Base-by-base conservation (phyloP, 139 green algal genomes). In the Pseudopediastrum boryanum region DNA sequence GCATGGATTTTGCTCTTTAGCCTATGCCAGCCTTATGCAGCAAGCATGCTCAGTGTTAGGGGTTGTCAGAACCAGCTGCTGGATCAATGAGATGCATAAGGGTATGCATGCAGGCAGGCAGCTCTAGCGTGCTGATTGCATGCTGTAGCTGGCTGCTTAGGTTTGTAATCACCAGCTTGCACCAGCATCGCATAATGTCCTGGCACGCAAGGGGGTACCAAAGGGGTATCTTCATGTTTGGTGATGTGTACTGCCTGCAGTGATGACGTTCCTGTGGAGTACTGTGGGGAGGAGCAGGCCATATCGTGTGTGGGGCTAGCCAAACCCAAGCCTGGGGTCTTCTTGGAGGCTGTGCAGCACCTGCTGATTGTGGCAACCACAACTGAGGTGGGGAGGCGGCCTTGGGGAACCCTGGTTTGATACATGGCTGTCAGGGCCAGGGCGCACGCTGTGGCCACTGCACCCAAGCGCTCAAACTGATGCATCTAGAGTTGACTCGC, bases 361-460 rank as follows among this genome's bases (percentile, higher is more conserved):
- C 41, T 98, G 38, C 86, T 98, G 39, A 93, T 98, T 46, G 74
- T 98, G n/a, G 93, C 88, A 79, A 98, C 94, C 27, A 92, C 95
- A 21, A 86, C 90, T 4, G 95, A 98, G 89, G 91, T 96, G 54
- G 29, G 80, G 0, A 4, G 54, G 25, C 29, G 27, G 33, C 2
- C n/a, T n/a, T n/a, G n/a, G n/a, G n/a, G n/a, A n/a, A n/a, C n/a
- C n/a, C n/a, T n/a, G n/a, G n/a, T n/a, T n/a, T n/a, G n/a, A n/a
- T n/a, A n/a, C n/a, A n/a, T n/a, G n/a, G n/a, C n/a, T n/a, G n/a
- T n/a, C n/a, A n/a, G n/a, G n/a, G n/a, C n/a, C n/a, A n/a, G n/a
- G n/a, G n/a, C n/a, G n/a, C n/a, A n/a, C n/a, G n/a, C n/a, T n/a
- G n/a, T n/a, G n/a, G n/a, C n/a, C n/a, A n/a, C n/a, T n/a, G n/a